These are phyloP conservation scores for Papiliotrema nemorosa DNA, from an alignment of 1,284 basidiomycete species.

Conservation along the genomic window DNA sequence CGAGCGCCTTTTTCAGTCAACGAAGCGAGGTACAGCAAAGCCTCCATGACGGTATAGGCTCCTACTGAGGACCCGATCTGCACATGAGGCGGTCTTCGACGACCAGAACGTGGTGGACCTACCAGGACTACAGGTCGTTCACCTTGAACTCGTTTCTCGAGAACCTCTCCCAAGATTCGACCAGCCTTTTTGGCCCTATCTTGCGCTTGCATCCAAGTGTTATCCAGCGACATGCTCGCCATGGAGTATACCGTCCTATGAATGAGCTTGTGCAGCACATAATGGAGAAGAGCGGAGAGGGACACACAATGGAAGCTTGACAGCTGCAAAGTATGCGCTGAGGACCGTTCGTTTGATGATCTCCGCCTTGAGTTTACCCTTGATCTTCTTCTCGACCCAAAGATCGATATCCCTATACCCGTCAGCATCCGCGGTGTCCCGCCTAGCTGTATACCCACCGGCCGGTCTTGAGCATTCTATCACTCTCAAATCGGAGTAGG, in stretches of 20 bases:
- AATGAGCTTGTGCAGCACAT: too few relatives aligned
- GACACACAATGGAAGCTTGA: constrained; percentile 52
- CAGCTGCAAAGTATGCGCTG: constrained; percentile 54
- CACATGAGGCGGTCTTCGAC: background rate
- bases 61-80: constrained; percentile 57
- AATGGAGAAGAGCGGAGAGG: too few relatives aligned
- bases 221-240: constrained; percentile 46
- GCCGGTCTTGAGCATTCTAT: constrained; percentile 51
- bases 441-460: constrained; percentile 11
- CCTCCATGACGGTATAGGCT: constrained; percentile 54
- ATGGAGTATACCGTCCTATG: constrained; percentile 43
- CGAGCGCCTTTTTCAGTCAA: constrained; percentile 32
- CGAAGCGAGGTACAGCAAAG: constrained; percentile 53
- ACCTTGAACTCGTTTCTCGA: constrained; percentile 56
- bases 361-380: constrained; percentile 50
- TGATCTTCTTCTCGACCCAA: constrained; percentile 47
- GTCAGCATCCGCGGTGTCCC: background rate
- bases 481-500: constrained; percentile 48
- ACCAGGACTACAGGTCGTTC: constrained; percentile 55
- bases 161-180: constrained; percentile 55
- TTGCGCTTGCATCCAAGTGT: constrained; percentile 50
- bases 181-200: constrained; percentile 55
- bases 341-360: constrained; percentile 57
- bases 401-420: constrained; percentile 41
- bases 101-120: constrained; percentile 10